These are phyloP conservation scores for Dendrobium huoshanense DNA, from an alignment of 106 monocot genomes.

Conservation along the genomic window DNA sequence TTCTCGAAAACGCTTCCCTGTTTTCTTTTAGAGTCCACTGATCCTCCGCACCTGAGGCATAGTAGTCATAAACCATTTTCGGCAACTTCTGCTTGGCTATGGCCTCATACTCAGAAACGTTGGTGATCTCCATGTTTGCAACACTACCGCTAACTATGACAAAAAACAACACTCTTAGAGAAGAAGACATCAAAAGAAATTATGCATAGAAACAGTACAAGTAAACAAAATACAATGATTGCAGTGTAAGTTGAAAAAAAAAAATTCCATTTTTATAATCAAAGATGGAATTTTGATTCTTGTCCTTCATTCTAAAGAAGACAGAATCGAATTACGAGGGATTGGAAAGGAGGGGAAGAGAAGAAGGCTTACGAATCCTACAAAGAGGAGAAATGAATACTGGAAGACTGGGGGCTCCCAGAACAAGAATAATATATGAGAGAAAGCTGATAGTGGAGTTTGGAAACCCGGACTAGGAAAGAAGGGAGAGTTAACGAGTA, in stretches of 20 bases:
- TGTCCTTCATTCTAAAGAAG: background rate
- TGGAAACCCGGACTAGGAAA: too few species aligned
- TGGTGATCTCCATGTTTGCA: conserved; percentile 44
- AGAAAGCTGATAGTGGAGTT: too few species aligned
- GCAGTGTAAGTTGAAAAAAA: background rate
- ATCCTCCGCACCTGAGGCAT: conserved; percentile 71
- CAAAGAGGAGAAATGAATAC: too few species aligned
- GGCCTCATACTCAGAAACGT: conserved; percentile 62
- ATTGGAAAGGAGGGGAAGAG: background rate
- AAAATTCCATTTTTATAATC: background rate
- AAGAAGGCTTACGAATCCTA: background rate
- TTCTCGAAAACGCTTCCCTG: conserved; percentile 76
- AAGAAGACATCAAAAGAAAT: background rate
- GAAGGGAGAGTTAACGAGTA: too few species aligned
- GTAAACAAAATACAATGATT: background rate
- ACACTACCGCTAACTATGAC: background rate
- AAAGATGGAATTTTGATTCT: background rate
- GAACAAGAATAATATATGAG: too few species aligned
- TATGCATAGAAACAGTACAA: background rate
- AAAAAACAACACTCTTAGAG: background rate
- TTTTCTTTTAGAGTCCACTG: conserved; percentile 77
- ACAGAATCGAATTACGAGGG: background rate
- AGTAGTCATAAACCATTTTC: conserved; percentile 82
- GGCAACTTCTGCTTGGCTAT: conserved; percentile 70
- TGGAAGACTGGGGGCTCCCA: too few species aligned